Conservation (phyloP, 1,139 yeast species). For the Saccharomyces pastorianus region DNA sequence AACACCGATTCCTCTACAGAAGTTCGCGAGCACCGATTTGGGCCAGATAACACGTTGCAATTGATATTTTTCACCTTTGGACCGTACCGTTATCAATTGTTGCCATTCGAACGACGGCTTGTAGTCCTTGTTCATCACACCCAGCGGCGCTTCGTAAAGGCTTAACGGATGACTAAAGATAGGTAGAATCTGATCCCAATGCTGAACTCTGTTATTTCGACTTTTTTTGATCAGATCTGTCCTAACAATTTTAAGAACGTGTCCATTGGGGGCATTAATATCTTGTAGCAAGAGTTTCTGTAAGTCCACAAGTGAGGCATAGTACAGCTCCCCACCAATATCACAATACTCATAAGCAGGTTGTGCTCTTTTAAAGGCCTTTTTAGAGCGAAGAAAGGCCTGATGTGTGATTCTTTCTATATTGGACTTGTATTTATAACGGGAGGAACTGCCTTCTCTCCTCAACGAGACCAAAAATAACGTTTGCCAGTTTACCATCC, state of each 20-base stretch:
- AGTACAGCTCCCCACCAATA: neutral
- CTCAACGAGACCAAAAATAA: neutral
- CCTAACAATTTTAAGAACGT: neutral
- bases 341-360: neutral
- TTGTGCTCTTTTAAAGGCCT: neutral
- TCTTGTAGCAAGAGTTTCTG: neutral
- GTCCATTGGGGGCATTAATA: neutral
- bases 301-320: neutral
- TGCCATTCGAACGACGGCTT: slow-evolving; percentile 5
- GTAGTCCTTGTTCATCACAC: neutral
- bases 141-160: neutral
- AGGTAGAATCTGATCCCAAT: neutral
- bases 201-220: neutral
- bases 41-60: slow-evolving; percentile 16
- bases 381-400: neutral
- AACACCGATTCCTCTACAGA: slow-evolving; percentile 20
- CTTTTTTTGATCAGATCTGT: neutral
- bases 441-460: neutral
- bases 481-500: neutral
- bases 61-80: slow-evolving; percentile 2
- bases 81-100: slow-evolving; percentile 6
- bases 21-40: slow-evolving; percentile 10
- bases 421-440: neutral
- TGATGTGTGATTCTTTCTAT: neutral
- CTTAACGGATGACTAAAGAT: neutral